A percentile compares a stretch with the other conserved stretches of the same genome.
Evolutionary conservation across 192 early-diverging fungal genomes (phyloP).

Genomic region (Coemansia sp.): DNA sequence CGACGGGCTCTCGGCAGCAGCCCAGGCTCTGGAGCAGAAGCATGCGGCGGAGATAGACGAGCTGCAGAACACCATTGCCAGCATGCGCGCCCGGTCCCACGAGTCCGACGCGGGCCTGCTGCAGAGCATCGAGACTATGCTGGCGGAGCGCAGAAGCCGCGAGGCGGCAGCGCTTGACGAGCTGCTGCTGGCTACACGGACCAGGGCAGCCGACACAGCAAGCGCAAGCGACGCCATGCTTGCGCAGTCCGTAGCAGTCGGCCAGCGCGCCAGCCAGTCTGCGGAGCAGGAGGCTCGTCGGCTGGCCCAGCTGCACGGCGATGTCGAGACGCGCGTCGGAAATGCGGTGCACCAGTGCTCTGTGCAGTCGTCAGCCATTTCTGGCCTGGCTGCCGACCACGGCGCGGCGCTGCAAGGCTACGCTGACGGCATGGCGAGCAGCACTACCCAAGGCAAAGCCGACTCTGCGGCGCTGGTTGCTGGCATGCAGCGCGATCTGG

Average conservation of each 20-base stretch:
- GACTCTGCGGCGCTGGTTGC: background rate
- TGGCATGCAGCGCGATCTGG: background rate
- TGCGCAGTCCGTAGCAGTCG: background rate
- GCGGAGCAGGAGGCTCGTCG: background rate
- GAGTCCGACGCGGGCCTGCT: conserved; percentile 17
- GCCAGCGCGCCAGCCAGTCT: background rate
- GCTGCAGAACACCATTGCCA: conserved; percentile 26
- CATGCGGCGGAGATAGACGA: conserved; percentile 3
- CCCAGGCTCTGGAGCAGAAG: conserved; percentile 2
- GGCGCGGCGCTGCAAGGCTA: background rate
- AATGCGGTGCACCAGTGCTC: background rate
- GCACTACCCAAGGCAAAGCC: background rate
- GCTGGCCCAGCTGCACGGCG: background rate
- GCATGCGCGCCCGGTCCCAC: conserved; percentile 1
- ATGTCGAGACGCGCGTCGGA: background rate
- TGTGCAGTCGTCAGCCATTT: background rate
- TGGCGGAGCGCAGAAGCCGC: conserved; percentile 11
- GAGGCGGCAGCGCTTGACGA: conserved; percentile 2
- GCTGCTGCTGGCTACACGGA: background rate
- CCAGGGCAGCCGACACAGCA: background rate
- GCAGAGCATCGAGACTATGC: conserved; percentile 6
- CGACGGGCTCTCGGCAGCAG: conserved; percentile 3
- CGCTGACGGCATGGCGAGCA: background rate
- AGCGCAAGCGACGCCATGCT: background rate
- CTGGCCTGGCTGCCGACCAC: background rate